Percentiles rank a stretch among this genome's conserved stretches.
These are phyloP conservation scores for Fusarium dlaminii DNA, from an alignment of 2,329 filamentous ascomycete genomes.

Conservation along the genomic window DNA sequence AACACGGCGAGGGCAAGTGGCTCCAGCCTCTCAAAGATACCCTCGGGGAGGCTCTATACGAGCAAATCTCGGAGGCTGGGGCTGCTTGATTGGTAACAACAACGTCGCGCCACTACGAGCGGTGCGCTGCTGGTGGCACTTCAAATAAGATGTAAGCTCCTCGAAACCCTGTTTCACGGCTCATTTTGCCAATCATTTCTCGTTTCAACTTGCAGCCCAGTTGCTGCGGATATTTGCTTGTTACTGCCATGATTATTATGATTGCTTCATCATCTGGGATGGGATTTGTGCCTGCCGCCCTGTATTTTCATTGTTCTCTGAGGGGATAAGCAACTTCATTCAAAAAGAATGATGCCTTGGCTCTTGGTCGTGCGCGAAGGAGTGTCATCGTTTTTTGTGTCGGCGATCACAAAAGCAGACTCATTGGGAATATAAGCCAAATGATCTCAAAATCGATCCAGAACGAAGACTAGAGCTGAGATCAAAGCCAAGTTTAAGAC, in stretches of 20 bases:
- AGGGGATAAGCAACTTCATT: background rate
- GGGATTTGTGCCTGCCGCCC: background rate
- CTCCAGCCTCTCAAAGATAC: background rate
- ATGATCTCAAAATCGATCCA: accelerated
- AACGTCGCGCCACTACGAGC: background rate
- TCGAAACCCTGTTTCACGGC: background rate
- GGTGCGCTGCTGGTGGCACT: background rate
- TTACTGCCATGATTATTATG: background rate
- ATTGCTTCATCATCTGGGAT: background rate
- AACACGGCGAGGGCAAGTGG: background rate
- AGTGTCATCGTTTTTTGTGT: background rate
- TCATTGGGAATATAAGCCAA: accelerated
- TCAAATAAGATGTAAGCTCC: background rate
- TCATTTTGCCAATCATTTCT: background rate
- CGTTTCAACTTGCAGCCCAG: background rate
- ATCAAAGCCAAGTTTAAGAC: background rate
- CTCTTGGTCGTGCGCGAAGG: background rate
- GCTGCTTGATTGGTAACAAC: background rate
- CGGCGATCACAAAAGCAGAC: accelerated
- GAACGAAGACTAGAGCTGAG: background rate
- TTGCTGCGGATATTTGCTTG: background rate
- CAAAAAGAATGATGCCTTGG: background rate
- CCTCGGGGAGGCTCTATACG: accelerated
- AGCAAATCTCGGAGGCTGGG: background rate
- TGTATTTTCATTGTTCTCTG: background rate